Percentiles rank a stretch among this genome's conserved stretches.
phyloP scores from a whole-genome alignment of 345 rosid species.

The Pistacia vera region DNA sequence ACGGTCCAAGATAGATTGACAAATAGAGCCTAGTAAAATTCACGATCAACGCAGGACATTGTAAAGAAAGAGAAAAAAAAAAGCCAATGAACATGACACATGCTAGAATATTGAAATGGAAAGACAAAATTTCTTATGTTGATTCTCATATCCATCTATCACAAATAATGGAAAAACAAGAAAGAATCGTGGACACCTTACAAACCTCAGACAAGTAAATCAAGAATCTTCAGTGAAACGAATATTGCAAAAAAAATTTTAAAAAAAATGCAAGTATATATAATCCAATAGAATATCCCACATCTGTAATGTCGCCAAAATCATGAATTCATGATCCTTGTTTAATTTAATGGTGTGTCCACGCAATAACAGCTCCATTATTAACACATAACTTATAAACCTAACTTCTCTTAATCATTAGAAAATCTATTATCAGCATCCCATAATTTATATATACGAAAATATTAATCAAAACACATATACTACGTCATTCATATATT shows the following conservation, averaged over 20 bases:
- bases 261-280: background rate
- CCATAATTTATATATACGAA: background rate
- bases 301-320: background rate
- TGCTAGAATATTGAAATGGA: background rate
- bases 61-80: too few species aligned
- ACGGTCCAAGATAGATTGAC: too few species aligned
- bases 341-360: too few species aligned
- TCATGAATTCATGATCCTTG: background rate
- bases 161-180: background rate
- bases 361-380: conserved; percentile 4
- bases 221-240: background rate
- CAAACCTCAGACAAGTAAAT: conserved; percentile 6
- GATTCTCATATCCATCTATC: background rate
- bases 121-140: background rate
- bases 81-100: background rate
- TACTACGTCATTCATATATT: too few species aligned
- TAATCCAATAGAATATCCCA: background rate
- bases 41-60: too few species aligned
- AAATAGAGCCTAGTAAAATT: too few species aligned
- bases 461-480: too few species aligned
- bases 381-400: background rate
- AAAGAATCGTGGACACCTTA: conserved; percentile 7
- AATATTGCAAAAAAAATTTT: background rate
- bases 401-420: conserved; percentile 16
- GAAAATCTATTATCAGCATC: background rate